These are phyloP conservation scores for Talaromyces albobiverticillius DNA, from an alignment of 2,329 filamentous ascomycete species.

Conservation along the genomic window DNA sequence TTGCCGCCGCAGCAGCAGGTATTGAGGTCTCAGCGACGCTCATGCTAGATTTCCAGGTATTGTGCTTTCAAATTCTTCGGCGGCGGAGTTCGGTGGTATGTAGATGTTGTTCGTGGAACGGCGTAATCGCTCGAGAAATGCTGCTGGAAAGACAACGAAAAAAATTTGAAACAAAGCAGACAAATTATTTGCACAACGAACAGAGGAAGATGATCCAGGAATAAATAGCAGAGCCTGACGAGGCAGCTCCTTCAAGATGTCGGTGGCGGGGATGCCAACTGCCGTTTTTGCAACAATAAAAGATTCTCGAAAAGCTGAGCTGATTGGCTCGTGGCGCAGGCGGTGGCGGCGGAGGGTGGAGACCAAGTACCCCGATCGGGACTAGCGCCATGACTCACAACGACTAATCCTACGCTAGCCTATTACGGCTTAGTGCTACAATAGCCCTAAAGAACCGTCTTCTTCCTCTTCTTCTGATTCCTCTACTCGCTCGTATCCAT, in stretches of 20 bases:
- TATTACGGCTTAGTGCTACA: background rate
- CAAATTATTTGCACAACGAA: no score
- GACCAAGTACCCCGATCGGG: background rate
- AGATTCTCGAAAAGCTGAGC: background rate
- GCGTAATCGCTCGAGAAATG: background rate
- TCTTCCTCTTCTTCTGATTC: no score
- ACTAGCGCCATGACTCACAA: slow-evolving; percentile 14
- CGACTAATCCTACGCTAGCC: slow-evolving; percentile 8
- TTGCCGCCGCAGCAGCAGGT: background rate
- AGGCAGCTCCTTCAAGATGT: no score
- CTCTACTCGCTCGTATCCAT: no score
- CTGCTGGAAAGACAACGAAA: no score
- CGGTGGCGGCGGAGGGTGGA: slow-evolving; percentile 1
- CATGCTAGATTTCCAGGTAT: background rate
- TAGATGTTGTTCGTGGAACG: background rate
- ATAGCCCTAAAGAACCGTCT: background rate
- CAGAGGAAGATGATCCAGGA: no score
- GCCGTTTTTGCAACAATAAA: background rate
- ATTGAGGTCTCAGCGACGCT: slow-evolving; percentile 2
- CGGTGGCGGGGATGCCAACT: slow-evolving; percentile 2
- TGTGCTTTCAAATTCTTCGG: background rate
- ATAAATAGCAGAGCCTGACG: no score
- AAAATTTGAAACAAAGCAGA: no score
- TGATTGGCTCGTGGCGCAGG: background rate
- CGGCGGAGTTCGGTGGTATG: no score